Evolutionary conservation across 768 basidiomycete genomes (phyloP).

Genomic region (Clavaria fumosa): DNA sequence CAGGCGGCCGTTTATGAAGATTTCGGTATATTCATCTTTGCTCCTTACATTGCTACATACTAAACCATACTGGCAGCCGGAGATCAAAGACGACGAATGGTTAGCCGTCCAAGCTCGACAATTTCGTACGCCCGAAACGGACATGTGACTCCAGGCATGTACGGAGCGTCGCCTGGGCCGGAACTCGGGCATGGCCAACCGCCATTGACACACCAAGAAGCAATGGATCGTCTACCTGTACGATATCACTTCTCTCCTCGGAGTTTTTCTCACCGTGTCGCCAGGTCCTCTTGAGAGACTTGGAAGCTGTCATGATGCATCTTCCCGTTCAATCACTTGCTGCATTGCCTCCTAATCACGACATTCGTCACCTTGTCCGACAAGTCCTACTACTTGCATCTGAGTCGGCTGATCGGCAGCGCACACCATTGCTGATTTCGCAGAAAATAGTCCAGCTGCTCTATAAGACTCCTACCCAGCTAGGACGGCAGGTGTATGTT

Average conservation of each 20-base stretch:
- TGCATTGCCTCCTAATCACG: slow-evolving; percentile 65
- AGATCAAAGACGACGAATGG: slow-evolving; percentile 40
- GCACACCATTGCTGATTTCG: slow-evolving; percentile 82
- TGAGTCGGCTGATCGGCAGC: slow-evolving; percentile 63
- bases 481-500: slow-evolving; percentile 90
- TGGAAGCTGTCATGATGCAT: slow-evolving; percentile 70
- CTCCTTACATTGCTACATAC: neutral
- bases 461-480: slow-evolving; percentile 74
- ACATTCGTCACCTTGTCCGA: slow-evolving; percentile 70
- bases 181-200: slow-evolving; percentile 31
- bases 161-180: slow-evolving; percentile 46
- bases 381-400: slow-evolving; percentile 74
- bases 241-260: slow-evolving; percentile 15
- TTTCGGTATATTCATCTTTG: slow-evolving; percentile 38
- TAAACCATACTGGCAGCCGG: slow-evolving; percentile 22
- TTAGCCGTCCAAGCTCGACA: slow-evolving; percentile 58
- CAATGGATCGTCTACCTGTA: slow-evolving; percentile 79
- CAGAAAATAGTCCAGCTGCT: slow-evolving; percentile 94
- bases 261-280: slow-evolving; percentile 3
- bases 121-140: slow-evolving; percentile 36
- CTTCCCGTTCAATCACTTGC: slow-evolving; percentile 58
- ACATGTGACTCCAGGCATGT: slow-evolving; percentile 24
- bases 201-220: slow-evolving; percentile 57
- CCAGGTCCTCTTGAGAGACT: slow-evolving; percentile 38
- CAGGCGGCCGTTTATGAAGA: slow-evolving; percentile 92